A percentile compares a stretch with the other conserved stretches of the same genome.
Evolutionary conservation across 1,284 basidiomycete species (phyloP).

Genomic region (Trichosporon sp.): DNA sequence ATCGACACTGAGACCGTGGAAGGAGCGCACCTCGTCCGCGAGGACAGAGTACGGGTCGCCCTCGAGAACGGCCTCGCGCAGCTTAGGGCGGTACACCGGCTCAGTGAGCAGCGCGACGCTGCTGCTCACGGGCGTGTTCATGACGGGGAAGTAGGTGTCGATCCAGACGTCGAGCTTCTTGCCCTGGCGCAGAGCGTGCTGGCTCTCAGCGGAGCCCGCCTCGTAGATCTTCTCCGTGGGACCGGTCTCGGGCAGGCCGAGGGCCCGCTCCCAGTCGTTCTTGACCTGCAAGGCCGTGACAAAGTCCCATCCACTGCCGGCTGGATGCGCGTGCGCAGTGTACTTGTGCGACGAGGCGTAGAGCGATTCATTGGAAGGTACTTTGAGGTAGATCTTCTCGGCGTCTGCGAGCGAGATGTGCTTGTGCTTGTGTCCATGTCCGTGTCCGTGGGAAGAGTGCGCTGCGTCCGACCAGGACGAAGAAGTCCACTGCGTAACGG

Average conservation of each 20-base stretch:
- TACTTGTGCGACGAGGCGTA: constrained; percentile 36
- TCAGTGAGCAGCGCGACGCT: constrained; percentile 37
- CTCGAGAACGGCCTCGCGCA: constrained; percentile 48
- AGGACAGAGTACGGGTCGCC: constrained; percentile 49
- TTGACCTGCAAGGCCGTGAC: constrained; percentile 45
- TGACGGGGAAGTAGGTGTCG: constrained; percentile 66
- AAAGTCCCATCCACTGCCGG: constrained; percentile 45
- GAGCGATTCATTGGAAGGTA: constrained; percentile 40
- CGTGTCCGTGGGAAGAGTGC: too few relatives aligned
- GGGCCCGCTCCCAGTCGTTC: constrained; percentile 44
- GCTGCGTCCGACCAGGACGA: too few relatives aligned
- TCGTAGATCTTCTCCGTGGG: constrained; percentile 43
- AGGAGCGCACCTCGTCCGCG: constrained; percentile 49
- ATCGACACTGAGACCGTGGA: constrained; percentile 42
- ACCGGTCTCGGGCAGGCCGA: constrained; percentile 40
- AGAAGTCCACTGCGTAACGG: neutral
- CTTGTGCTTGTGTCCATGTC: too few relatives aligned
- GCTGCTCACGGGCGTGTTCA: constrained; percentile 66
- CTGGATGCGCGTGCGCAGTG: constrained; percentile 41
- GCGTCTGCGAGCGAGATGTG: constrained; percentile 31
- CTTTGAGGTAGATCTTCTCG: constrained; percentile 42
- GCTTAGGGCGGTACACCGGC: constrained; percentile 49
- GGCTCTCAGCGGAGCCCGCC: constrained; percentile 38
- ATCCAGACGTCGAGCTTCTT: constrained; percentile 44
- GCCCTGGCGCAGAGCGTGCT: constrained; percentile 16